phyloP scores from a whole-genome alignment of 2,329 filamentous ascomycete species.

The Pseudogymnoascus pannorum region DNA sequence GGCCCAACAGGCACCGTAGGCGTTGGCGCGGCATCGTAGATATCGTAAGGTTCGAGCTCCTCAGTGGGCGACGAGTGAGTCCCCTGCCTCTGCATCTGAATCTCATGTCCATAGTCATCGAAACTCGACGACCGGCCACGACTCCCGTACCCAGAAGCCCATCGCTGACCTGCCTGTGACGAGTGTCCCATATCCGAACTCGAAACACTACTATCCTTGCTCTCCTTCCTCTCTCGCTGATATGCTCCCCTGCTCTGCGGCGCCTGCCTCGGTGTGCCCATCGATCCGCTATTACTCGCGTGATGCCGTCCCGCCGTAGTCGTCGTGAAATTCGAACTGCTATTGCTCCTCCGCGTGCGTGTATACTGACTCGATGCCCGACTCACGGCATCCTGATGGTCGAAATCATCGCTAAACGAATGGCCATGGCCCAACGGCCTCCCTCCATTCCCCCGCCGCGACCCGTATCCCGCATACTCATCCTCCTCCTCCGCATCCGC shows the following conservation, averaged over 20 bases:
- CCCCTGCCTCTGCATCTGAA: slow-evolving; percentile 26
- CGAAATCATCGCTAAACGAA: slow-evolving; percentile 56
- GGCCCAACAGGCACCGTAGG: slow-evolving; percentile 79
- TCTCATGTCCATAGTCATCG: slow-evolving; percentile 51
- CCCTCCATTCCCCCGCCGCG: slow-evolving; percentile 13
- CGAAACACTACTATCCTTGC: slow-evolving; percentile 63
- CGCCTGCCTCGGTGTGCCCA: slow-evolving; percentile 31
- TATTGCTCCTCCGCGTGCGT: slow-evolving; percentile 67
- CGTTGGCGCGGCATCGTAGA: slow-evolving; percentile 73
- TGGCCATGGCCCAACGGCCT: slow-evolving; percentile 34
- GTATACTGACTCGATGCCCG: slow-evolving; percentile 45
- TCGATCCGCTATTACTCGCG: slow-evolving; percentile 22
- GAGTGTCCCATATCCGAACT: slow-evolving; percentile 58
- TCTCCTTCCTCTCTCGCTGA: slow-evolving; percentile 54
- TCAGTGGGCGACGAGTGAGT: slow-evolving; percentile 18
- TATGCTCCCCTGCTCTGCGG: slow-evolving; percentile 33
- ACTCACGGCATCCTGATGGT: slow-evolving; percentile 46
- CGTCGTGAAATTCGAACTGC: slow-evolving; percentile 64
- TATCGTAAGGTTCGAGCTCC: slow-evolving; percentile 34
- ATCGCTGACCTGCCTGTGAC: slow-evolving; percentile 48
- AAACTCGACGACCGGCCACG: slow-evolving; percentile 63
- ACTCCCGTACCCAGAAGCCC: slow-evolving; percentile 39
- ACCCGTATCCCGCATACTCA: not conserved
- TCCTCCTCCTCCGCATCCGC: slow-evolving; percentile 6
- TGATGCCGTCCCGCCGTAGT: slow-evolving; percentile 17